These are phyloP conservation scores for Pseudopyricularia cyperi DNA, from an alignment of 2,329 filamentous ascomycete species.

Conservation along the genomic window DNA sequence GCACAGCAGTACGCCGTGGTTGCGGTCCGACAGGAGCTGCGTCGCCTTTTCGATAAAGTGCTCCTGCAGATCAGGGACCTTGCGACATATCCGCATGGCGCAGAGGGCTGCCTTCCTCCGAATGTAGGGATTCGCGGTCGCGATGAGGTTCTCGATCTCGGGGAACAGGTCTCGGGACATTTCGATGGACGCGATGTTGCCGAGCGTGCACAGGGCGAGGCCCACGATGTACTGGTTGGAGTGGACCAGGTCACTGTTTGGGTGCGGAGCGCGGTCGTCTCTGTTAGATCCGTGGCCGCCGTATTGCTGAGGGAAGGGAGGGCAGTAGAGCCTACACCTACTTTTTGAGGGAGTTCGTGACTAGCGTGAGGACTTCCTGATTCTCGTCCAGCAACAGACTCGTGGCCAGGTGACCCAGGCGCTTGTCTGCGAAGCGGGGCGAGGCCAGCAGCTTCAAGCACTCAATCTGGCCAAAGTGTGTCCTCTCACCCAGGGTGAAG, in stretches of 20 bases:
- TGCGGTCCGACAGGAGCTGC: slow-evolving; percentile 75
- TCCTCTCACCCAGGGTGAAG: slow-evolving; percentile 92
- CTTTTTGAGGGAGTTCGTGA: slow-evolving; percentile 98
- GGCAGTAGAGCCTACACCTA: slow-evolving; percentile 22
- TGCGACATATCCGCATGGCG: slow-evolving; percentile 96
- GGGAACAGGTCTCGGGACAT: slow-evolving; percentile 97
- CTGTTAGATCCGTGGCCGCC: background rate
- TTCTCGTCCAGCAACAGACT: slow-evolving; percentile 96
- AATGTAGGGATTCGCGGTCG: slow-evolving; percentile 96
- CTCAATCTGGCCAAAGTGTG: slow-evolving; percentile 98
- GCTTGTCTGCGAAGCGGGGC: slow-evolving; percentile 94
- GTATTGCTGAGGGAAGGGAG: background rate
- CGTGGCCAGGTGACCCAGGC: slow-evolving; percentile 86
- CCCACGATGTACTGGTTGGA: slow-evolving; percentile 98
- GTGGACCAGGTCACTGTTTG: slow-evolving; percentile 77
- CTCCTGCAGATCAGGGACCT: slow-evolving; percentile 93
- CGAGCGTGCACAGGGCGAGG: slow-evolving; percentile 86
- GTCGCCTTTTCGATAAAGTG: slow-evolving; percentile 94
- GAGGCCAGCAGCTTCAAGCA: slow-evolving; percentile 95
- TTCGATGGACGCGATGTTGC: slow-evolving; percentile 94
- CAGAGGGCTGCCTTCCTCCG: slow-evolving; percentile 94
- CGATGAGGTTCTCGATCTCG: slow-evolving; percentile 84
- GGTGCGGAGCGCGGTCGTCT: background rate
- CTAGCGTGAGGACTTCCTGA: slow-evolving; percentile 90
- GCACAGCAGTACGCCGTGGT: slow-evolving; percentile 89